Base-by-base conservation (phyloP, 371 early-diverging fungal species). In the Apophysomyces elegans region DNA sequence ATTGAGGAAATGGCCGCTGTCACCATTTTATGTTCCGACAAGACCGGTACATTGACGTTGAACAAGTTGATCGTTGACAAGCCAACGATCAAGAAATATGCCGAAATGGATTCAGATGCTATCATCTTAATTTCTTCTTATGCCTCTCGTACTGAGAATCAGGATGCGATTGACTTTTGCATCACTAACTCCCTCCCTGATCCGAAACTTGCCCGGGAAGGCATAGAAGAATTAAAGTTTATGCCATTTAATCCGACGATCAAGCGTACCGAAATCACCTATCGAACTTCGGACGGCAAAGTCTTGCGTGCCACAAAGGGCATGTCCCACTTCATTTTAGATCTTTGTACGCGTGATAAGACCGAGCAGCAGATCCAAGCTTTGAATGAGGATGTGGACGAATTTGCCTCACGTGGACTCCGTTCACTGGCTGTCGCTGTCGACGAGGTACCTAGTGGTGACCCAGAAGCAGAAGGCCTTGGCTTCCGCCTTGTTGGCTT, bases 1-100 rank as follows among this genome's bases (percentile, higher is more conserved):
- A 93, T 96, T 63, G 98, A 97, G 79, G 94, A 94, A 67, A 86
- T 98, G 74, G 96, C 96, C n/a, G 93, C 93, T 70, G 94, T 94
- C 45, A 89, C 90, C 57, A 91, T 96, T 58, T 91, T 97, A 68
- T 96, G 96, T 84, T 92, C 94, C 9, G 97, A 96, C 85, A 97
- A 97, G 86, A 97, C 98, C 13, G 98, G 98, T 59, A 97, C 97
- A 16, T 84, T 97, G 69, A 97, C 98, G 39, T 87, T 94, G 65
- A 96, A 95, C 85, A 91, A 94, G 81, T 87, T 96, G 76, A 87
- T 83, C 71, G 90, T 94, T 62, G 85, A 85, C 69, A 74, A 80
- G 63, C 78, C 85, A 59, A 79, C 86, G 59, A 82, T 88, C 78
- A 87, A 86, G 82, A 79, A 79, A 65, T 89, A 89, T 58, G 77